phyloP scores from a whole-genome alignment of 2,329 filamentous ascomycete genomes.

The Sclerotinia nivalis region DNA sequence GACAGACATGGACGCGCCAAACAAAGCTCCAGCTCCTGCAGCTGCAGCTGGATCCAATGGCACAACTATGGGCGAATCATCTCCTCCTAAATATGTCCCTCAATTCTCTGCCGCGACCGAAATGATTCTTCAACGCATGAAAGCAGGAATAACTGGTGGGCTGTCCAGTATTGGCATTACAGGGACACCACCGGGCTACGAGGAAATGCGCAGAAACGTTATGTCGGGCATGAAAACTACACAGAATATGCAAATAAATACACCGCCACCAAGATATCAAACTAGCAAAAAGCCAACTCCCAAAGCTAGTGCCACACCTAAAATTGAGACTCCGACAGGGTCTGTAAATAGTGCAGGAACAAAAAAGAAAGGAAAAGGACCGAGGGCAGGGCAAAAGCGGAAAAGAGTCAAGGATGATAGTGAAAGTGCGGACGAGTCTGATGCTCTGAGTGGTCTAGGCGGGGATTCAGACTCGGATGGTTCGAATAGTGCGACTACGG shows the following conservation, averaged over 20 bases:
- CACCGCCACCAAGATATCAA: slow-evolving; percentile 27
- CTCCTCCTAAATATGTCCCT: slow-evolving; percentile 40
- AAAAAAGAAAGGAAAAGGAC: slow-evolving; percentile 31
- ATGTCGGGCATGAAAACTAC: slow-evolving; percentile 42
- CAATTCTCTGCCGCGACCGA: slow-evolving; percentile 43
- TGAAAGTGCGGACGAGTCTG: slow-evolving; percentile 39
- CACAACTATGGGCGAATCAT: slow-evolving; percentile 28
- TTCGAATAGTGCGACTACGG: slow-evolving; percentile 50
- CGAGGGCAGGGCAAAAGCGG: slow-evolving; percentile 36
- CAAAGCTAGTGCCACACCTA: slow-evolving; percentile 26
- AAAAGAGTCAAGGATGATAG: slow-evolving; percentile 38
- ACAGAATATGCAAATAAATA: slow-evolving; percentile 40
- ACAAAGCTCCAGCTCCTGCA: slow-evolving; percentile 28
- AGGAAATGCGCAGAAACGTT: slow-evolving; percentile 42
- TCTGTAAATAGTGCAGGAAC: slow-evolving; percentile 30
- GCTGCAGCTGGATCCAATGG: slow-evolving; percentile 23
- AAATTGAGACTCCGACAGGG: slow-evolving; percentile 31
- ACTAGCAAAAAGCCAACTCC: slow-evolving; percentile 28
- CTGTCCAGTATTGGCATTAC: slow-evolving; percentile 37
- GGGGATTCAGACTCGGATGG: slow-evolving; percentile 43
- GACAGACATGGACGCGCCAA: slow-evolving; percentile 35
- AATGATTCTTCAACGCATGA: slow-evolving; percentile 43
- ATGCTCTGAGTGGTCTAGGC: slow-evolving; percentile 38
- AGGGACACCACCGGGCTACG: slow-evolving; percentile 39
- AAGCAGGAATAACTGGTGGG: slow-evolving; percentile 34